Conservation (phyloP, 2,329 filamentous ascomycete genomes). For the Trichoderma atroviride region DNA sequence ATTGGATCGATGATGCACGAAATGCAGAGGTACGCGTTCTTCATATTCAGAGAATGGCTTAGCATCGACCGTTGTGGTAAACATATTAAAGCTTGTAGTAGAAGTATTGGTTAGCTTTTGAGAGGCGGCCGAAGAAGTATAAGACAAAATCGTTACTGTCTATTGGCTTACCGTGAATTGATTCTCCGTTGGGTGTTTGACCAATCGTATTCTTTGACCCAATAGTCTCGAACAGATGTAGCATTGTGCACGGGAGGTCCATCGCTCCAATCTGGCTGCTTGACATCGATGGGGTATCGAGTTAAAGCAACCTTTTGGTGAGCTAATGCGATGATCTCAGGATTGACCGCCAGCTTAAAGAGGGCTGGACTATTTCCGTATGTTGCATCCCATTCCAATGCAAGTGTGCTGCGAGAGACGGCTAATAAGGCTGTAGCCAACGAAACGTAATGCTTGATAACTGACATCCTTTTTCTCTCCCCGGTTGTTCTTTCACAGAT, state of each 20-base stretch:
- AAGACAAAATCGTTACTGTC: neutral
- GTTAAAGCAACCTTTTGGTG: neutral
- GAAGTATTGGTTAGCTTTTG: neutral
- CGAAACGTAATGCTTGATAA: neutral
- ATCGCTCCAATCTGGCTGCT: neutral
- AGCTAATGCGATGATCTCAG: neutral
- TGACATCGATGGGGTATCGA: neutral
- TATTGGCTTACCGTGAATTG: neutral
- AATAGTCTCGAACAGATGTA: neutral
- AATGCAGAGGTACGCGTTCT: neutral
- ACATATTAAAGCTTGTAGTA: neutral
- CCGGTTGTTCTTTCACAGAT: neutral
- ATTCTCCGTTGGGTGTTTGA: neutral
- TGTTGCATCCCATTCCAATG: neutral
- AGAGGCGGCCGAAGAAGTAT: neutral
- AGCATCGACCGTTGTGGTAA: neutral
- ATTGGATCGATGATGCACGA: neutral
- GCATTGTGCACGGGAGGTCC: neutral
- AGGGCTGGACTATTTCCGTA: neutral
- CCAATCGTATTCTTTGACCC: neutral
- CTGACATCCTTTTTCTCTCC: neutral
- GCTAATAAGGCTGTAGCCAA: neutral
- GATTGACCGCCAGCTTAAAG: neutral
- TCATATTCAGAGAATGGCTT: neutral
- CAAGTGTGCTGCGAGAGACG: neutral